Evolutionary conservation across 768 basidiomycete genomes (phyloP).

Genomic region (Leccinum aurantiacum): DNA sequence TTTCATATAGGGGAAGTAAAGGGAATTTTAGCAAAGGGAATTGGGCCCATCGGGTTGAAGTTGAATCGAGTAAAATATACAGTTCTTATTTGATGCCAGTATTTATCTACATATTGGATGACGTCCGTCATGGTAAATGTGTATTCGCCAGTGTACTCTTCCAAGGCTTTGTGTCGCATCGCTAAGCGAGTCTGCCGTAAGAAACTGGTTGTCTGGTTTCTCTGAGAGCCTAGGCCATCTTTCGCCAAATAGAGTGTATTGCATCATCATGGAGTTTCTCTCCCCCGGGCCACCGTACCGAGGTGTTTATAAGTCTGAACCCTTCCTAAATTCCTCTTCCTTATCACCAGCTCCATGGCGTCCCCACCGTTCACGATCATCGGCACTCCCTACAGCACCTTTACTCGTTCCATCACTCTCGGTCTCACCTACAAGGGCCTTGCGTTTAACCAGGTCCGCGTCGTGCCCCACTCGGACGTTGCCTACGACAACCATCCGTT

Average conservation of each 20-base stretch:
- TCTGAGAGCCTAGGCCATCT: background rate
- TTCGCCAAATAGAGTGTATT: background rate
- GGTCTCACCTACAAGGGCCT: conserved; percentile 29
- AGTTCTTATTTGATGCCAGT: background rate
- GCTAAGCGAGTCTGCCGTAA: background rate
- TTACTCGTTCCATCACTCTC: conserved; percentile 34
- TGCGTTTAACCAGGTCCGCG: conserved; percentile 27
- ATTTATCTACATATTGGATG: background rate
- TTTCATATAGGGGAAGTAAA: conserved; percentile 1
- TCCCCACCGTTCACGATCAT: conserved; percentile 28
- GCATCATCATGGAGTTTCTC: background rate
- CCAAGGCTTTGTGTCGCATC: no score
- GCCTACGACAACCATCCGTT: conserved; percentile 32
- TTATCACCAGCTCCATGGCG: conserved; percentile 13
- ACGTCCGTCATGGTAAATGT: background rate
- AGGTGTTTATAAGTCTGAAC: conserved; percentile 4
- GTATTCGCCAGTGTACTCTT: background rate
- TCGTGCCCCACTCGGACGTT: conserved; percentile 29
- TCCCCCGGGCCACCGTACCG: background rate
- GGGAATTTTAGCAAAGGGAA: background rate
- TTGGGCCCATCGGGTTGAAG: background rate
- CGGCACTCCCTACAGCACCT: conserved; percentile 35
- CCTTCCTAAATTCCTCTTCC: background rate
- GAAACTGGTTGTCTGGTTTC: background rate
- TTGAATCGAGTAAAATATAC: background rate